phyloP scores from a whole-genome alignment of 2,329 filamentous ascomycete genomes.

The Bimuria novae-zelandiae region DNA sequence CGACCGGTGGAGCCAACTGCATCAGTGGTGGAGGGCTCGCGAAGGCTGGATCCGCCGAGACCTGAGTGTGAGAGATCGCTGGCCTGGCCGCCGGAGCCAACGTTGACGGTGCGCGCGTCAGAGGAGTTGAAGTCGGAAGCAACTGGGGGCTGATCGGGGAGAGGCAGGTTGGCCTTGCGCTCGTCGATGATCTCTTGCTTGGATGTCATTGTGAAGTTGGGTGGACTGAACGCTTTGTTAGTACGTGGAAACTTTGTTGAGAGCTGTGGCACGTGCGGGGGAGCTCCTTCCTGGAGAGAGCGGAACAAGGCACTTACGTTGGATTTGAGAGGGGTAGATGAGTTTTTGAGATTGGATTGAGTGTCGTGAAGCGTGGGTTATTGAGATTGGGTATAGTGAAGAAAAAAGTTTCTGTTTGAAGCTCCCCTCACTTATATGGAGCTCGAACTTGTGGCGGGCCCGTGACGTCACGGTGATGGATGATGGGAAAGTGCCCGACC shows the following conservation, averaged over 20 bases:
- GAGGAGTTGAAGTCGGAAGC: constrained; percentile 78
- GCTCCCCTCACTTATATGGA: constrained; percentile 7
- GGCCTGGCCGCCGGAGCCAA: constrained; percentile 63
- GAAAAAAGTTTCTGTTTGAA: background rate
- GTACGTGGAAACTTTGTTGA: no score
- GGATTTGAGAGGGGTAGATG: background rate
- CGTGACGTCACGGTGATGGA: constrained; percentile 16
- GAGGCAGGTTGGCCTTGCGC: constrained; percentile 72
- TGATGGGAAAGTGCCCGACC: constrained; percentile 3
- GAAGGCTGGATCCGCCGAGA: constrained; percentile 54
- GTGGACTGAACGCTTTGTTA: no score
- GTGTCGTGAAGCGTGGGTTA: background rate
- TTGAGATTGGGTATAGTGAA: background rate
- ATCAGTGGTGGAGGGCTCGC: constrained; percentile 57
- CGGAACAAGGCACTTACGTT: background rate
- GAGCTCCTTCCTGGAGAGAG: background rate
- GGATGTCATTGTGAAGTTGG: constrained; percentile 30
- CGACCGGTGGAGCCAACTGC: constrained; percentile 61
- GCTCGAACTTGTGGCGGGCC: constrained; percentile 3
- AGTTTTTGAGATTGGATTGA: background rate
- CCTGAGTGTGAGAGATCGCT: constrained; percentile 47
- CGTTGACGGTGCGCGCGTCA: constrained; percentile 70
- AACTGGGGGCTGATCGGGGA: constrained; percentile 77
- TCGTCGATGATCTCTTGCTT: constrained; percentile 64
- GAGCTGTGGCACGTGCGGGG: background rate